Conservation (phyloP, 2,329 filamentous ascomycete genomes). For the Cytospora chrysosperma region DNA sequence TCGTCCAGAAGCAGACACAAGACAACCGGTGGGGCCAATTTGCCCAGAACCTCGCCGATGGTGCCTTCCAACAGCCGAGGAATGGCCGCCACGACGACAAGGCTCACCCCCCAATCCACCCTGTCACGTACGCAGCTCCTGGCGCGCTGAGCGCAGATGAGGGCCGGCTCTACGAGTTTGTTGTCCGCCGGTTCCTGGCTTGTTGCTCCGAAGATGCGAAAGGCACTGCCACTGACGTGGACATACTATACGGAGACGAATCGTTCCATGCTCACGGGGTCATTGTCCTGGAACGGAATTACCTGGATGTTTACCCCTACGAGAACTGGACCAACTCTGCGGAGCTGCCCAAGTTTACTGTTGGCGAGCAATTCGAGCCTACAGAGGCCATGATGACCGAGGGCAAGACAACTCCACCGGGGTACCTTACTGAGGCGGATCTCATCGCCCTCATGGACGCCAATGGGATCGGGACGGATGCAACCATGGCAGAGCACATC, state of each 20-base stretch:
- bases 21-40: constrained; percentile 78
- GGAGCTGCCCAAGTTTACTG: constrained; percentile 73
- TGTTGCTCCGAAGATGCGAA: constrained; percentile 95
- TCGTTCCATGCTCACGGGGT: constrained; percentile 79
- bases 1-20: constrained; percentile 81
- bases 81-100: constrained; percentile 90
- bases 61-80: constrained; percentile 77
- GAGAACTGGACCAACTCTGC: constrained; percentile 93
- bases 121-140: constrained; percentile 77
- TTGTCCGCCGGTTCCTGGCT: constrained; percentile 86
- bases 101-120: constrained; percentile 95
- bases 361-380: constrained; percentile 82
- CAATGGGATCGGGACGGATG: constrained; percentile 97
- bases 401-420: constrained; percentile 82
- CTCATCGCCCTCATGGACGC: constrained; percentile 96
- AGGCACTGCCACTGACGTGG: constrained; percentile 80
- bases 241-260: constrained; percentile 81
- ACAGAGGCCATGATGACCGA: constrained; percentile 86
- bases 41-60: constrained; percentile 71
- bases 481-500: constrained; percentile 98
- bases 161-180: constrained; percentile 84
- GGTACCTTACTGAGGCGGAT: constrained; percentile 91
- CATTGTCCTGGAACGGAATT: constrained; percentile 84
- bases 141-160: constrained; percentile 65
- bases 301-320: constrained; percentile 92